Percentiles rank a stretch among this genome's conserved stretches.
phyloP scores from a whole-genome alignment of 1,139 yeast genomes.

The Suhomyces panamericanus region DNA sequence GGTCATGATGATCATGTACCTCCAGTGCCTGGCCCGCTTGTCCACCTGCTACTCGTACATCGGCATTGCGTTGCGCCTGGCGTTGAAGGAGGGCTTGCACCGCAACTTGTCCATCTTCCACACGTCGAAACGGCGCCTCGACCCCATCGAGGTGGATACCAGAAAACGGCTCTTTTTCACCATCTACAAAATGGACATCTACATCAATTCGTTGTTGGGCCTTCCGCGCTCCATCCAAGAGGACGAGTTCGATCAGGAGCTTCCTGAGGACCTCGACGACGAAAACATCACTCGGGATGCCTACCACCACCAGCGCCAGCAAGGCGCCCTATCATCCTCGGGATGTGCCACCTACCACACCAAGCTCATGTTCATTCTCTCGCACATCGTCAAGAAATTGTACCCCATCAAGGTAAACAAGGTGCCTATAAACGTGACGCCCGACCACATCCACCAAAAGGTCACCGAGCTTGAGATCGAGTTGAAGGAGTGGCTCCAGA shows the following conservation, averaged over 20 bases:
- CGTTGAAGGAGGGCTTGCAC: conserved; percentile 84
- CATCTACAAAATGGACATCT: conserved; percentile 87
- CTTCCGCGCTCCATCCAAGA: conserved; percentile 74
- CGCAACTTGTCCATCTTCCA: conserved; percentile 60
- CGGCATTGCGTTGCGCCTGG: conserved; percentile 89
- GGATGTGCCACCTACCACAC: conserved; percentile 90
- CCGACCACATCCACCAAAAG: conserved; percentile 54
- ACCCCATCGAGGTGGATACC: conserved; percentile 83
- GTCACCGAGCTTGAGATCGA: conserved; percentile 75
- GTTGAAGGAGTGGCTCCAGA: conserved; percentile 72
- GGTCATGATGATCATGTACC: conserved; percentile 68
- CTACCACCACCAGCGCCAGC: conserved; percentile 40
- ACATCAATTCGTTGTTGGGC: conserved; percentile 86
- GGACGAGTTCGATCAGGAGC: conserved; percentile 85
- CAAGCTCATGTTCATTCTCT: conserved; percentile 53
- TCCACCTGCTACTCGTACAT: conserved; percentile 90
- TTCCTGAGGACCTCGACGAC: conserved; percentile 84
- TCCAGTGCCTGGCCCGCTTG: conserved; percentile 87
- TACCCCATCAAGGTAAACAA: conserved; percentile 42
- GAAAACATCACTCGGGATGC: conserved; percentile 75
- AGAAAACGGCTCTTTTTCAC: conserved; percentile 86
- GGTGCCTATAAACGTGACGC: conserved; percentile 23
- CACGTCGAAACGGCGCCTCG: conserved; percentile 52
- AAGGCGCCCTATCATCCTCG: conserved; percentile 61
- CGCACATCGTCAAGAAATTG: conserved; percentile 44